Evolutionary conservation across 805 yeast genomes (phyloP), one percentile per base, ranked within the genome.

Genomic region (Schwanniomyces sp.): DNA sequence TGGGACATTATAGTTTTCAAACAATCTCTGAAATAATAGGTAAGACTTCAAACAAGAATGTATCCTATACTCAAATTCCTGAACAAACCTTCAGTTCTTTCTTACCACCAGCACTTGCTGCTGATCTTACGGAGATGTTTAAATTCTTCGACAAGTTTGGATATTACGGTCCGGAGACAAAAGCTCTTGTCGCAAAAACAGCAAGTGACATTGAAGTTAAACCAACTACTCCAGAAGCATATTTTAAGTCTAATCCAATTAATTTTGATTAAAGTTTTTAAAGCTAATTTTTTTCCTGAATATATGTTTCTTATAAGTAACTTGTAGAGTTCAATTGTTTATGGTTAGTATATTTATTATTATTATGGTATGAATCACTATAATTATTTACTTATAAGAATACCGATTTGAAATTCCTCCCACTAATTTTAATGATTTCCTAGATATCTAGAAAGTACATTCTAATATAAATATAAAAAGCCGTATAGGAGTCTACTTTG

Each of bases 41-140:
- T 16, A 26, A 30, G 9, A 29, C 34, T 2, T 26, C 44, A 1
- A 43, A 43, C 10, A 45, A 45, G 36, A n/a, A 6, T 8, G 44
- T 45, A 6, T n/a, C 12, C 7, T 45, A 32, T 29, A 45, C 18
- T n/a, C 40, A 45, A 26, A 17, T 45, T 10, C 25, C 44, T 4
- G 48, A 40, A 6, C 29, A 45, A n/a, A 14, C 24, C 12, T 40
- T 40, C 28, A 40, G 26, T 12, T 18, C 18, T 8, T 28, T 29
- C 10, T 21, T 45, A 12, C 38, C 43, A 8, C 43, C 43, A 25
- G 34, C 34, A n/a, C n/a, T 32, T 32, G 34, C 16, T 10, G 34
- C 16, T 7, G 34, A 32, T 14, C n/a, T 32, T 5, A 32, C 34
- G n/a, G 34, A 32, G 9, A 32, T 32, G 34, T 32, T 32, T 32